Conservation (phyloP, 2,329 filamentous ascomycete genomes). For the Annulohypoxylon truncatum region DNA sequence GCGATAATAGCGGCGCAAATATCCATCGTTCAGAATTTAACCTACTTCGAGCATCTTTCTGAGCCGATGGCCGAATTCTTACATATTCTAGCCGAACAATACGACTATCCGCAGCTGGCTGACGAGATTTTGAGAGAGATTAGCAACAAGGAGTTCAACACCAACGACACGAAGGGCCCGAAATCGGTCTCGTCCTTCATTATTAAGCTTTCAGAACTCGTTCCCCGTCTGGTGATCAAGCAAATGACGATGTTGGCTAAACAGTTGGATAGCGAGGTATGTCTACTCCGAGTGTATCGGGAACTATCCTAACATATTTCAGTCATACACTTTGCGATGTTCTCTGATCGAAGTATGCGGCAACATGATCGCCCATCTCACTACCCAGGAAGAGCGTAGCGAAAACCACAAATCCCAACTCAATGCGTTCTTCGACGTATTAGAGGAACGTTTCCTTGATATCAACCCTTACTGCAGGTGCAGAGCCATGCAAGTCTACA, state of each 20-base stretch:
- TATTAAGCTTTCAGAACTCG: slow-evolving; percentile 90
- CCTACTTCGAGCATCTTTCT: slow-evolving; percentile 98
- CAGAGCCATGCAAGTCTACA: slow-evolving; percentile 91
- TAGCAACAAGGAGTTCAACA: slow-evolving; percentile 98
- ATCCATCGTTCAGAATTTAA: slow-evolving; percentile 95
- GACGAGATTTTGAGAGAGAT: slow-evolving; percentile 95
- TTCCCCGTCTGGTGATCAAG: slow-evolving; percentile 92
- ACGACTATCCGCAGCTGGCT: slow-evolving; percentile 94
- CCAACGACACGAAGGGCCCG: slow-evolving; percentile 92
- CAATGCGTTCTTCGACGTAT: slow-evolving; percentile 94
- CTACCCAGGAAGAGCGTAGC: slow-evolving; percentile 87
- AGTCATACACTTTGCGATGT: slow-evolving; percentile 93
- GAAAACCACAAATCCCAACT: slow-evolving; percentile 96
- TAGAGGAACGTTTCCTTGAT: slow-evolving; percentile 96
- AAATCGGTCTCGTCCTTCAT: slow-evolving; percentile 97
- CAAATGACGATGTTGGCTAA: slow-evolving; percentile 97
- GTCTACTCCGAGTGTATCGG: not conserved
- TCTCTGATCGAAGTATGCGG: slow-evolving; percentile 97
- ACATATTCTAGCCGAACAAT: slow-evolving; percentile 95
- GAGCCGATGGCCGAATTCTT: slow-evolving; percentile 99
- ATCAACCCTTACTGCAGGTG: slow-evolving; percentile 96
- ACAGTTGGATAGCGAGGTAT: slow-evolving; percentile 90
- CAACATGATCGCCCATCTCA: slow-evolving; percentile 91
- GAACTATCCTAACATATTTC: slow-evolving; percentile 27
- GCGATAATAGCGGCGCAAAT: slow-evolving; percentile 83